Evolutionary conservation across 768 basidiomycete species (phyloP).

Genomic region (Trametes gibbosa): DNA sequence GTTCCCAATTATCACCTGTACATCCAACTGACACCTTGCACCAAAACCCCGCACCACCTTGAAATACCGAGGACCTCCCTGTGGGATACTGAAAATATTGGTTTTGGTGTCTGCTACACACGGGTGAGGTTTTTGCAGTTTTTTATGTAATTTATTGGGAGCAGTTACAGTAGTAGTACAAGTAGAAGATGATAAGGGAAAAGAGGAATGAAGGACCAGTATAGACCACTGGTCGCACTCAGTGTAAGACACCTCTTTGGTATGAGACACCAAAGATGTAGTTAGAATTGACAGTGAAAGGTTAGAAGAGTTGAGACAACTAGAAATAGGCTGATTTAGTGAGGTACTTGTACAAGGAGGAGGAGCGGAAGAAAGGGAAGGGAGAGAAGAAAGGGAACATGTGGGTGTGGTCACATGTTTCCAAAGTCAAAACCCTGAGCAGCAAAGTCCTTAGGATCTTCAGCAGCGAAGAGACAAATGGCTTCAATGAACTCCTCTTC

Average conservation of each 20-base stretch:
- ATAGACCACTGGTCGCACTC: too few species aligned
- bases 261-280: too few species aligned
- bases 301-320: too few species aligned
- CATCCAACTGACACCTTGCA: constrained; percentile 6
- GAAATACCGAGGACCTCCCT: neutral
- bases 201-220: neutral
- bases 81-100: neutral
- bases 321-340: too few species aligned
- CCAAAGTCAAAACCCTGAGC: constrained; percentile 11
- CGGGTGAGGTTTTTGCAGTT: neutral
- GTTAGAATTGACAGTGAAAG: neutral
- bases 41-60: constrained; percentile 13
- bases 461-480: neutral
- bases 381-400: neutral
- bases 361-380: neutral
- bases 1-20: constrained; percentile 7
- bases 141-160: neutral
- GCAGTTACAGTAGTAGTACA: neutral
- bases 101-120: neutral
- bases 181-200: neutral
- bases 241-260: too few species aligned
- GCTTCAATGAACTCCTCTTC: constrained; percentile 7
- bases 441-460: too few species aligned
- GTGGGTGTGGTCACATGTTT: constrained; percentile 3
- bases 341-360: too few species aligned